Evolutionary conservation across 1,139 yeast genomes (phyloP).

Genomic region (Meyerozyma guilliermondii): DNA sequence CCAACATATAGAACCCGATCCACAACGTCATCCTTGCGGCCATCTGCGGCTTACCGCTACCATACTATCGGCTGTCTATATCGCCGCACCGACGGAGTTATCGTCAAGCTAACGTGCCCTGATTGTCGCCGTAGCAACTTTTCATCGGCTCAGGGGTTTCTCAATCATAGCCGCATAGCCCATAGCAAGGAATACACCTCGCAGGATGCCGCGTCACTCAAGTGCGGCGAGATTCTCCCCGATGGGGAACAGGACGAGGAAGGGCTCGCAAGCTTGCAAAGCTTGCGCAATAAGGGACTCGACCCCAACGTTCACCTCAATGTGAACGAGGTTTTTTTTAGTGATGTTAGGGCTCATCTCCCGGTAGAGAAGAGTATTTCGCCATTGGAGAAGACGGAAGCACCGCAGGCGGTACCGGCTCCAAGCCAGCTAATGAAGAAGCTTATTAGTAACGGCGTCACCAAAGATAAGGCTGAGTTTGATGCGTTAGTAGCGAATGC

Average conservation of each 20-base stretch:
- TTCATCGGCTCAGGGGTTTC: constrained; percentile 75
- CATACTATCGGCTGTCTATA: constrained; percentile 54
- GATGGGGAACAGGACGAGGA: constrained; percentile 57
- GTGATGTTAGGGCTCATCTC: neutral
- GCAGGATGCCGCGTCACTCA: constrained; percentile 71
- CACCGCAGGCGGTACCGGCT: constrained; percentile 1
- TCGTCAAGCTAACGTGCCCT: constrained; percentile 65
- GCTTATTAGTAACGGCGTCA: constrained; percentile 9
- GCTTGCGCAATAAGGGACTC: constrained; percentile 34
- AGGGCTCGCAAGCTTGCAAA: constrained; percentile 42
- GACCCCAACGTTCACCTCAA: constrained; percentile 39
- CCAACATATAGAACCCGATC: constrained; percentile 45
- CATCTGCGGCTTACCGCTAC: constrained; percentile 18
- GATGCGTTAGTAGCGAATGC: constrained; percentile 8
- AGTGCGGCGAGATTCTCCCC: constrained; percentile 59
- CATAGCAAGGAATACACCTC: constrained; percentile 69
- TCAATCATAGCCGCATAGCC: constrained; percentile 71
- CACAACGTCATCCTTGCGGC: constrained; percentile 47
- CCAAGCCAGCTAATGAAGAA: constrained; percentile 10
- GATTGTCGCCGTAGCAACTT: constrained; percentile 66
- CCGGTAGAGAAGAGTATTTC: neutral
- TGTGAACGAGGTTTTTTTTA: constrained; percentile 33
- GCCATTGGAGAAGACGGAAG: neutral
- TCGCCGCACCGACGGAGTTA: constrained; percentile 66
- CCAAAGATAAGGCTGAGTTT: constrained; percentile 8